A percentile compares a stretch with the other conserved stretches of the same genome.
phyloP scores from a whole-genome alignment of 192 early-diverging fungal genomes.

The Coemansia nantahalensis region DNA sequence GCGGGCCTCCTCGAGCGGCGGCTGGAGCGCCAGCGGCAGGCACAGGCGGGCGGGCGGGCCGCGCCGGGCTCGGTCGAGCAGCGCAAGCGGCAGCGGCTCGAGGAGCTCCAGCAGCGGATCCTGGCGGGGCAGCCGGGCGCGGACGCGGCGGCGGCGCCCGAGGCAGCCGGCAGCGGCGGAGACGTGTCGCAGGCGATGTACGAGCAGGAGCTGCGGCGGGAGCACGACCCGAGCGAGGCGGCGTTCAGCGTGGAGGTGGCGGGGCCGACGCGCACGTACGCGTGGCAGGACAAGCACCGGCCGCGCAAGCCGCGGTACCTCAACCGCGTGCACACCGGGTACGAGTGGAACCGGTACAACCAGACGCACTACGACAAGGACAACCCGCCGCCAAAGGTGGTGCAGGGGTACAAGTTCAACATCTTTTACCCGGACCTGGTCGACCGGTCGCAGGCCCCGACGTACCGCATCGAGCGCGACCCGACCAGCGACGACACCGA shows the following conservation, averaged over 20 bases:
- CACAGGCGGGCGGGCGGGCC: slow-evolving; percentile 21
- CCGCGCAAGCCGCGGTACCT: slow-evolving; percentile 94
- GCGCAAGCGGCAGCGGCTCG: slow-evolving; percentile 51
- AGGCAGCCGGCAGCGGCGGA: slow-evolving; percentile 1
- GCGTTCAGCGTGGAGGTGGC: slow-evolving; percentile 75
- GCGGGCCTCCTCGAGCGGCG: slow-evolving; percentile 68
- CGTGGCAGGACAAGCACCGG: slow-evolving; percentile 93
- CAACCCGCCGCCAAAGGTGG: slow-evolving; percentile 96
- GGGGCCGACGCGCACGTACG: slow-evolving; percentile 59
- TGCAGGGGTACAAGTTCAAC: slow-evolving; percentile 98
- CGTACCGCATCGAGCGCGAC: slow-evolving; percentile 78
- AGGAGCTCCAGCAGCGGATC: slow-evolving; percentile 48
- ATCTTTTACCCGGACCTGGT: slow-evolving; percentile 98
- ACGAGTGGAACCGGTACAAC: slow-evolving; percentile 99
- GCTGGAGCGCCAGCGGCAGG: slow-evolving; percentile 64
- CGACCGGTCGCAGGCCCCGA: slow-evolving; percentile 88
- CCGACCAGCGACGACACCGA: slow-evolving; percentile 71
- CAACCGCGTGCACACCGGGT: slow-evolving; percentile 96
- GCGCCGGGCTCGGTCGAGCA: slow-evolving; percentile 29
- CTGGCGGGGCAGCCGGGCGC: slow-evolving; percentile 37
- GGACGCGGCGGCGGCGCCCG: background rate
- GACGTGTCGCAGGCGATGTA: slow-evolving; percentile 52
- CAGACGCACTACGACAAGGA: slow-evolving; percentile 96
- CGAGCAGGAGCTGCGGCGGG: slow-evolving; percentile 69
- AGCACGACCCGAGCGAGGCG: slow-evolving; percentile 76